phyloP scores from a whole-genome alignment of 2,329 filamentous ascomycete species.

The Golovinomyces cichoracearum region DNA sequence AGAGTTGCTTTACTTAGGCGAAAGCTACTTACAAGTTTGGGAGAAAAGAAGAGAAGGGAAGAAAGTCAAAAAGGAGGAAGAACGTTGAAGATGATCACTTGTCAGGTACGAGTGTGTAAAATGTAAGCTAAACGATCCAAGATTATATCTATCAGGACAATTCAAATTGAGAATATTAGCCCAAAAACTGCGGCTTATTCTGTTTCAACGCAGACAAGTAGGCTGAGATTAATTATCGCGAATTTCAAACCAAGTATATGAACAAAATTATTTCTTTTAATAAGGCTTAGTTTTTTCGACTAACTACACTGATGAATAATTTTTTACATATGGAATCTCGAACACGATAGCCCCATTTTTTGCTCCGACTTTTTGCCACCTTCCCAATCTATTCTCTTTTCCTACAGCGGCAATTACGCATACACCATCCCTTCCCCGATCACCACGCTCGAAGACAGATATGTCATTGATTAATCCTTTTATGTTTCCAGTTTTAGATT shows the following conservation, averaged over 20 bases:
- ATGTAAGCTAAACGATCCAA: too few species aligned
- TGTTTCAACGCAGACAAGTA: too few species aligned
- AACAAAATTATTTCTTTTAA: too few species aligned
- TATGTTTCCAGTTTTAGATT: conserved; percentile 1
- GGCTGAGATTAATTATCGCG: too few species aligned
- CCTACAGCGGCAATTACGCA: conserved; percentile 69
- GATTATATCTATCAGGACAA: too few species aligned
- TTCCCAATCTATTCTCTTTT: conserved; percentile 61
- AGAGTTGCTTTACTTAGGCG: conserved; percentile 74
- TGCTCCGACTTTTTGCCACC: conserved; percentile 36
- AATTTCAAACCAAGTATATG: too few species aligned
- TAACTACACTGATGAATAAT: too few species aligned
- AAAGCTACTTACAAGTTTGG: conserved; percentile 93
- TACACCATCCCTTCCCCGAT: conserved; percentile 47
- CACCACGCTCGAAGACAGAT: conserved; percentile 60
- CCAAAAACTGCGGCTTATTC: too few species aligned
- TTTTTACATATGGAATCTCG: conserved; percentile 34
- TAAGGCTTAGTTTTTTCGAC: too few species aligned
- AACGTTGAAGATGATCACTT: too few species aligned
- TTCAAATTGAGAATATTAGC: too few species aligned
- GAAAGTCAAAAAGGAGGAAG: neutral
- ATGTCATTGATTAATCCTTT: conserved; percentile 71
- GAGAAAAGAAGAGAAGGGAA: conserved; percentile 38
- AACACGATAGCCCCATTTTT: conserved; percentile 74
- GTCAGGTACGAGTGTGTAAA: too few species aligned